Conservation (phyloP, 1,284 basidiomycete species). For the Sporisorium graminicola region DNA sequence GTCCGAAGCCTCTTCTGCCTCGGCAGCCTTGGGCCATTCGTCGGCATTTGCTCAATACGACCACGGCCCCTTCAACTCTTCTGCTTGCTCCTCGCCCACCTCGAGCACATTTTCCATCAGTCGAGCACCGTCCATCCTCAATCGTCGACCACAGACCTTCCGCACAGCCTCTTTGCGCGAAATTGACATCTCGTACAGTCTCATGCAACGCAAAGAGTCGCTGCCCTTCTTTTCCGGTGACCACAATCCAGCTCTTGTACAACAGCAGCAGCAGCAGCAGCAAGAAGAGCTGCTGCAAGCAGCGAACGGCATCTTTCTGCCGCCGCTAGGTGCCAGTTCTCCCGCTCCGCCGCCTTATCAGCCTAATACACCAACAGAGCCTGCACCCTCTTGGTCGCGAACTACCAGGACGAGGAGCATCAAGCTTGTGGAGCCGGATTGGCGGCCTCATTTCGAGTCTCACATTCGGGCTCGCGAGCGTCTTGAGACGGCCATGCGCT, state of each 20-base stretch:
- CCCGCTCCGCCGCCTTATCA: conserved; percentile 31
- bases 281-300: conserved; percentile 16
- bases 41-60: conserved; percentile 1
- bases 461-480: conserved; percentile 64
- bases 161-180: conserved; percentile 39
- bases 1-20: conserved; percentile 27
- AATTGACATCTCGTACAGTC: conserved; percentile 36
- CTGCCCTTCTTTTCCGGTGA: conserved; percentile 13
- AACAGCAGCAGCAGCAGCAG: conserved; percentile 2
- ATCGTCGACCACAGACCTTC: conserved; percentile 51
- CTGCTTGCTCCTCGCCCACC: conserved; percentile 21
- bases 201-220: conserved; percentile 29
- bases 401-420: conserved; percentile 21
- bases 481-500: conserved; percentile 45
- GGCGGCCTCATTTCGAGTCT: conserved; percentile 52
- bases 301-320: conserved; percentile 6
- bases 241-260: conserved; percentile 1
- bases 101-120: conserved; percentile 35
- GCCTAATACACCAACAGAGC: conserved; percentile 1
- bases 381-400: not conserved
- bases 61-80: not conserved
- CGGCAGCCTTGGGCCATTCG: conserved; percentile 4
- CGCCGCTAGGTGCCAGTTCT: not conserved
- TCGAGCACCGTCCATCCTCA: conserved; percentile 57
- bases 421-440: conserved; percentile 63